phyloP scores from a whole-genome alignment of 208 protist species.

The Leishmania tarentolae region DNA sequence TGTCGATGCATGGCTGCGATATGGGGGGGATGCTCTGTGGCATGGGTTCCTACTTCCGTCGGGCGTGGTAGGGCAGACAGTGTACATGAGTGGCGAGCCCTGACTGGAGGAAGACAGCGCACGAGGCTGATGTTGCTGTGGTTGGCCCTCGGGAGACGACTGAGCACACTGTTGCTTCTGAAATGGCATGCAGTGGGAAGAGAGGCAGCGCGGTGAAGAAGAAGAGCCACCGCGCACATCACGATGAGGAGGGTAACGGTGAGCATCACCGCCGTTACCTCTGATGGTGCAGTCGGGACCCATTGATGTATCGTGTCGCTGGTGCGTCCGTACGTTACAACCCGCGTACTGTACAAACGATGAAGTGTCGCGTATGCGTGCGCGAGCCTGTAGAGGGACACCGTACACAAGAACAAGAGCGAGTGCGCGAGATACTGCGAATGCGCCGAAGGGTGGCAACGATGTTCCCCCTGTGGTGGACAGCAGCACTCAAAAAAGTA shows the following conservation, averaged over 20 bases:
- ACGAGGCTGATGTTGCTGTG: background rate
- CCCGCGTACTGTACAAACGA: background rate
- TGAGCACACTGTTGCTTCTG: background rate
- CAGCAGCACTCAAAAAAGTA: background rate
- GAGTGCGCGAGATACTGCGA: background rate
- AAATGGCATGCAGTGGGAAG: background rate
- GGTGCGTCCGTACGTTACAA: background rate
- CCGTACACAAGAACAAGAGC: background rate
- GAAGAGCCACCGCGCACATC: background rate
- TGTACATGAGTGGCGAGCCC: slow-evolving; percentile 3
- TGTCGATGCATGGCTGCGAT: background rate
- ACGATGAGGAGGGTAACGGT: background rate
- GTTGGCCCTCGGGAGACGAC: background rate
- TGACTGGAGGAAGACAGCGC: slow-evolving; percentile 4
- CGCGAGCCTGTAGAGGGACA: background rate
- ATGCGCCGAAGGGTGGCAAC: background rate
- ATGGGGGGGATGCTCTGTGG: background rate
- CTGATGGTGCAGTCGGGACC: background rate
- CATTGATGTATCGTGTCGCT: background rate
- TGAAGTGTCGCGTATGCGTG: background rate
- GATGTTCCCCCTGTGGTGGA: background rate
- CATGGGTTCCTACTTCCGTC: background rate
- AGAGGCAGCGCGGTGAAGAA: slow-evolving; percentile 6
- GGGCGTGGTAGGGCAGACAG: background rate
- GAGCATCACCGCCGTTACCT: background rate